A percentile compares a stretch with the other conserved stretches of the same genome.
These are phyloP conservation scores for Hypoxylon rubiginosum DNA, from an alignment of 2,329 filamentous ascomycete species.

Conservation along the genomic window DNA sequence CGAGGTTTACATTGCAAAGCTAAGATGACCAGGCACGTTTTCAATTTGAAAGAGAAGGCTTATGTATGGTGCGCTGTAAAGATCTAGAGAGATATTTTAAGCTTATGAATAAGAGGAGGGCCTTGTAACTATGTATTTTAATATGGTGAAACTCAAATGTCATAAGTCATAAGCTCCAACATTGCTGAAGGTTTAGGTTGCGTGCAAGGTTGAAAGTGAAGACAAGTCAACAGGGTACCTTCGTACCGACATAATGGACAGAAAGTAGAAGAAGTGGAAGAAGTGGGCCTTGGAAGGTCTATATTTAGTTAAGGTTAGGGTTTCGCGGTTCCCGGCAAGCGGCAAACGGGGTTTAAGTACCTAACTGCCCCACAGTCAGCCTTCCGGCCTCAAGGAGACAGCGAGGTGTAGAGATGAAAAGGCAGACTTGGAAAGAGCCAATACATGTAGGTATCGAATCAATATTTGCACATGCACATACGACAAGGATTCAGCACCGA, in stretches of 20 bases:
- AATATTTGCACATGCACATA: background rate
- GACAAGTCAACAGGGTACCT: no score
- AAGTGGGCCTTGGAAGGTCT: background rate
- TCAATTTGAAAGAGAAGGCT: no score
- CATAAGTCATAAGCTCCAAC: no score
- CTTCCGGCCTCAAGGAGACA: background rate
- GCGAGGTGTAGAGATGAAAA: background rate
- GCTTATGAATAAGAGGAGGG: no score
- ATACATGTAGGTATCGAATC: background rate
- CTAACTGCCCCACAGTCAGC: background rate
- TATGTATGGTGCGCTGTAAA: no score
- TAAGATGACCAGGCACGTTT: no score
- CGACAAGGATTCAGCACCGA: background rate
- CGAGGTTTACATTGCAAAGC: no score
- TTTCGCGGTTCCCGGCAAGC: background rate
- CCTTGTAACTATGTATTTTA: no score
- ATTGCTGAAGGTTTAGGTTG: background rate
- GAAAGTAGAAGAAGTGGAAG: background rate
- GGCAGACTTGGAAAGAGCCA: background rate
- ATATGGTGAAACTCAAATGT: no score
- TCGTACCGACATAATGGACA: background rate
- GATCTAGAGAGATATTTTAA: no score
- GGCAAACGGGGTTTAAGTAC: no score
- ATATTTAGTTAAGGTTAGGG: conserved; percentile 4
- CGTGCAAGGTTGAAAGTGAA: background rate